These are phyloP conservation scores for Oryza officinalis DNA, from an alignment of 176 grass and related monocot genomes.

Conservation along the genomic window DNA sequence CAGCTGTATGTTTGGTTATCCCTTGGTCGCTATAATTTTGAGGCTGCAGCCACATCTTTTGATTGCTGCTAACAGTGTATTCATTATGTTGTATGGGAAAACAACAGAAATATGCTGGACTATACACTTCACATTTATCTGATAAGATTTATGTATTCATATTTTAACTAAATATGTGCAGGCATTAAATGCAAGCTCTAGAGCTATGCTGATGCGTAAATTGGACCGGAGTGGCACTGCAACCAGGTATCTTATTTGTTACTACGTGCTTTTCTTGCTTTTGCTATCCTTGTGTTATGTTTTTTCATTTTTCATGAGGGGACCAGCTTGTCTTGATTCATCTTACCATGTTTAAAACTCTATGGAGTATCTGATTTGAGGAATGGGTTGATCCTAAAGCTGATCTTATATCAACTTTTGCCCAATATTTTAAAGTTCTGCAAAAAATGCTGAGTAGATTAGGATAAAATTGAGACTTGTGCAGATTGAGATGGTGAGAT, in stretches of 20 bases:
- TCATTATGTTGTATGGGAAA: not conserved
- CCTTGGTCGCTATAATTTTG: not conserved
- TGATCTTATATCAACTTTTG: not conserved
- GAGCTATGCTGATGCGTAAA: conserved; percentile 91
- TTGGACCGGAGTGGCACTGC: conserved; percentile 85
- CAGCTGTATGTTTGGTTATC: no score
- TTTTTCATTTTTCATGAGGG: not conserved
- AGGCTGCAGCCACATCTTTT: not conserved
- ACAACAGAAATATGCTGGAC: not conserved
- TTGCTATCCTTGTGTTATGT: not conserved
- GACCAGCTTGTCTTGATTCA: conserved; percentile 5
- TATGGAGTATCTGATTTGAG: not conserved
- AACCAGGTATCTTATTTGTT: conserved; percentile 51
- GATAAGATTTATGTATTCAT: not conserved
- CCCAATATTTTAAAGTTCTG: not conserved
- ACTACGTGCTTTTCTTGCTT: not conserved
- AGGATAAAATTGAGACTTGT: not conserved
- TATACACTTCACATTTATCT: not conserved
- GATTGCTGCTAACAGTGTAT: not conserved
- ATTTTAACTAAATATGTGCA: conserved; percentile 32
- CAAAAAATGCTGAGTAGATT: not conserved
- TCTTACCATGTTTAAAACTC: not conserved
- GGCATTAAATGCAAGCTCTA: conserved; percentile 93
- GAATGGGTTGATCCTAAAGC: not conserved
- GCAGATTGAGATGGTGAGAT: not conserved